Conservation (phyloP, 2,329 filamentous ascomycete species). For the Arthrobotrys megalospora region DNA sequence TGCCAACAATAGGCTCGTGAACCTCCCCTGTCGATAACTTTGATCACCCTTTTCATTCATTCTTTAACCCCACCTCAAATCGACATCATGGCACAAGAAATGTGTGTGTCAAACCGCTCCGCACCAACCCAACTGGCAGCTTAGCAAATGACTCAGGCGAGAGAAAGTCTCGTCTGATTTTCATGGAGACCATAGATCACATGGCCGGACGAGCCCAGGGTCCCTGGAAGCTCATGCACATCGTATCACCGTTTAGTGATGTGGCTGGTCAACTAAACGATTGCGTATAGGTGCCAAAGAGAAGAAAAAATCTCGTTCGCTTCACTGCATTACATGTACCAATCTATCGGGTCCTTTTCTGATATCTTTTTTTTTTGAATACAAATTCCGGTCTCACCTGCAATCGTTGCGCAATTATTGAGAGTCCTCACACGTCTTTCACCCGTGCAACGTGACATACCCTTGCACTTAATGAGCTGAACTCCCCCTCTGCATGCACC, state of each 20-base stretch:
- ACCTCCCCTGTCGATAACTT: no score
- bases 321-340: slow-evolving; percentile 55
- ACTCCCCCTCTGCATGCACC: slow-evolving; percentile 49
- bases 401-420: slow-evolving; percentile 56
- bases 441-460: slow-evolving; percentile 21
- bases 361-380: slow-evolving; percentile 39
- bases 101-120: neutral
- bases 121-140: slow-evolving; percentile 21
- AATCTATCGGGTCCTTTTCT: slow-evolving; percentile 37
- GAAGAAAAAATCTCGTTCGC: slow-evolving; percentile 42
- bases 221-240: slow-evolving; percentile 48
- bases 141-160: slow-evolving; percentile 51
- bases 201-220: slow-evolving; percentile 44
- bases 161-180: slow-evolving; percentile 53
- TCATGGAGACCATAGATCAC: slow-evolving; percentile 50
- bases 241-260: slow-evolving; percentile 54
- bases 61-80: slow-evolving; percentile 33
- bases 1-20: no score
- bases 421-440: slow-evolving; percentile 10
- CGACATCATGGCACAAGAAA: slow-evolving; percentile 15
- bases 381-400: slow-evolving; percentile 33
- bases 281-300: slow-evolving; percentile 36
- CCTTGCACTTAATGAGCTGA: slow-evolving; percentile 34
- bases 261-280: slow-evolving; percentile 36
- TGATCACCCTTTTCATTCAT: neutral